Evolutionary conservation across 176 grass and related monocot genomes (phyloP), one percentile per base, ranked within the genome.

Genomic region (Neostapfia colusana): DNA sequence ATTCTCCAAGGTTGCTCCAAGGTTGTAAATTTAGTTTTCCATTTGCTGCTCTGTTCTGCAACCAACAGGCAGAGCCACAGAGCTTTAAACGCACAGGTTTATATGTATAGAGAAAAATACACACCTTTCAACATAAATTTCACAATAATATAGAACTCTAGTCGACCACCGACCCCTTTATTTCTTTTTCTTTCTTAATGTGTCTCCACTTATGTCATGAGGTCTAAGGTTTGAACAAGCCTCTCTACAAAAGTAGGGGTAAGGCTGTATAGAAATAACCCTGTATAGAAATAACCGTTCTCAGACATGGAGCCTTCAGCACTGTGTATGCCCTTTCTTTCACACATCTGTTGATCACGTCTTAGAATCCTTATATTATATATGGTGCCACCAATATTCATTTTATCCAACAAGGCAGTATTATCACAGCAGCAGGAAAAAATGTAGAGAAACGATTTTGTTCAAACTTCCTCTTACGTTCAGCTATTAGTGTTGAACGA

Each of bases 401-500:
- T 26, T 83, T 61, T 70, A 62, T 37, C 35, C 2, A 78, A 64
- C 10, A 13, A 62, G 43, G 37, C 7, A 46, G 45, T 37, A 12
- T 43, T 75, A 62, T 18, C 13, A 21, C 54, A 44, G 8, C 14
- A 75, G 14, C 80, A 69, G 18, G 8, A 80, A 68, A 2, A 67
- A 11, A 75, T 17, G 0, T 51, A 43, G 41, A 61, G 57, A 38
- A 58, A 62, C 18, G 5, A 25, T 41, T 16, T 3, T 80, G 16
- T 74, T 73, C 14, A 67, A 14, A 61, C 5, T 28, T 13, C 14
- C 44, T 27, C 67, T 56, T 40, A 17, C 61, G 26, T 54, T 53
- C 37, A 23, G 67, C 41, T 43, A 43, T 64, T 55, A 55, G 41
- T 72, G 60, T 61, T 50, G n/a, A 27, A 71, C 67, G 72, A 72